Evolutionary conservation across 805 yeast species (phyloP), one percentile per base, ranked within the genome.

Genomic region (Naumovozyma dairenensis): DNA sequence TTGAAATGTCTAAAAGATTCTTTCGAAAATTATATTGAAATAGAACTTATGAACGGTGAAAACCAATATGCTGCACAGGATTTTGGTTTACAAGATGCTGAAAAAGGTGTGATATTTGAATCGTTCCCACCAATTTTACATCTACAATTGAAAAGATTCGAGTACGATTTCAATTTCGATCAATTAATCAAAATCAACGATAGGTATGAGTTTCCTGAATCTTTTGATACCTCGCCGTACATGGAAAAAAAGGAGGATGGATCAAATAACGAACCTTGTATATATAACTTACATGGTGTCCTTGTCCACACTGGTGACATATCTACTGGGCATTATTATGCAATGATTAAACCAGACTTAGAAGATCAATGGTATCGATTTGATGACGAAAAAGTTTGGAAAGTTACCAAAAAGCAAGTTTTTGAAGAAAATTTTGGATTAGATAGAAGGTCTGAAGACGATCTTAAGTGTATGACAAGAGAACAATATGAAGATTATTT

Each of bases 301-400:
- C 65, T 92, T 37, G 96, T 92, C 9, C 99, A 92, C 56, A 80
- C 86, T 27, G 99, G 99, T 39, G 95, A 89, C 51, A 79, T 92
- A 32, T 82, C 94, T 8, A 82, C 87, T 29, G 99, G 99, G 15
- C 99, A 92, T 54, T 92, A 92, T 58, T 92, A 92, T 52, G 92
- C 98, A 0, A 71, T 92, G 75, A 77, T 92, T 33, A 86, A 78
- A 55, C 97, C 97, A 2, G 69, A 69, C 17, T 62, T 69, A 2
- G 65, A 71, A 15, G 78, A 74, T 33, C 61, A 70, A 26, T 92
- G 98, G 98, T 79, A 72, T 55, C 69, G 89, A 51, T 92, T 89
- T 63, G 99, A 92, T 56, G 99, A 92, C 58, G 98, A 92, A 51
- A 73, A 78, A 39, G 99, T 92, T 20, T 82, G 94, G 71, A 73